These are phyloP conservation scores for Rhodotorula glutinis DNA, from an alignment of 1,284 basidiomycete genomes.

Conservation along the genomic window DNA sequence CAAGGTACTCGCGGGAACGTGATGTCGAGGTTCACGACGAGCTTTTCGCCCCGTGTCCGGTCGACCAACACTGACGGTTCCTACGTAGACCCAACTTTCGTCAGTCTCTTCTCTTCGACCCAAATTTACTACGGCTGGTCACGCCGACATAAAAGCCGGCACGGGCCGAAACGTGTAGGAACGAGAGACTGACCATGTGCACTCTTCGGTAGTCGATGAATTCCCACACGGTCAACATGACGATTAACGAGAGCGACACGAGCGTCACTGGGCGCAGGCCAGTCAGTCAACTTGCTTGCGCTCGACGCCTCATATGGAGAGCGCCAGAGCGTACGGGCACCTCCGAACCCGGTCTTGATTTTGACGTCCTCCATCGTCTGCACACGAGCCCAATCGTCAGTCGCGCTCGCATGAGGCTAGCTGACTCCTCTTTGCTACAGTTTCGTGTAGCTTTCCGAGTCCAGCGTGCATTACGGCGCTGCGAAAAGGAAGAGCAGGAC, in stretches of 20 bases:
- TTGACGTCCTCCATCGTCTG: slow-evolving; percentile 97
- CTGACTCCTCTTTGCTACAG: too few relatives aligned
- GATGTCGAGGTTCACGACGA: slow-evolving; percentile 87
- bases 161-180: slow-evolving; percentile 3
- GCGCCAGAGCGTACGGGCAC: slow-evolving; percentile 16
- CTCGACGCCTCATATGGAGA: too few relatives aligned
- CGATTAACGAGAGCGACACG: slow-evolving; percentile 84
- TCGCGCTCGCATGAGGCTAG: too few relatives aligned
- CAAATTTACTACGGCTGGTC: too few relatives aligned
- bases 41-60: slow-evolving; percentile 86
- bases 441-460: too few relatives aligned
- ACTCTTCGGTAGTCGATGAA: slow-evolving; percentile 92
- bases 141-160: too few relatives aligned
- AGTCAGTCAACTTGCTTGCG: neutral
- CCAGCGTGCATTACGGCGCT: too few relatives aligned
- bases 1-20: slow-evolving; percentile 97
- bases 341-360: slow-evolving; percentile 68
- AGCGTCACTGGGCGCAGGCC: slow-evolving; percentile 62
- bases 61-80: slow-evolving; percentile 91
- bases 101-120: too few relatives aligned
- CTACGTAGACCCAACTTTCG: too few relatives aligned
- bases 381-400: neutral
- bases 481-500: too few relatives aligned
- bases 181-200: slow-evolving; percentile 52
- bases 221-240: slow-evolving; percentile 86